These are phyloP conservation scores for Talaromyces nanjingensis DNA, from an alignment of 495 filamentous ascomycete species.

Conservation along the genomic window DNA sequence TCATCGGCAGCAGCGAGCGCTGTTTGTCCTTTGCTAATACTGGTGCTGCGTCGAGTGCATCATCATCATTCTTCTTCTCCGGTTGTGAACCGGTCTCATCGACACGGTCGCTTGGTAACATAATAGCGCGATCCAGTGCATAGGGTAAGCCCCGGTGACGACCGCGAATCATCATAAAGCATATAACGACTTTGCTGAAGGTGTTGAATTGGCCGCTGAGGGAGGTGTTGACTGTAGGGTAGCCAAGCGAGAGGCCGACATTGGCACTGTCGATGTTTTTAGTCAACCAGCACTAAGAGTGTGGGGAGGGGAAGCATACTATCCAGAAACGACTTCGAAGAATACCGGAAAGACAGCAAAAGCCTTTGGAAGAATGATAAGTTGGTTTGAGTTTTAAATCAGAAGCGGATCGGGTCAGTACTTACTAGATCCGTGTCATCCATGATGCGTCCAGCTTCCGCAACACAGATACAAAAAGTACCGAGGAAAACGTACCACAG, in stretches of 20 bases:
- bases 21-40: neutral
- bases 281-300: neutral
- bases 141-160: constrained; percentile 86
- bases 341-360: constrained; percentile 72
- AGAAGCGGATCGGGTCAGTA: constrained; percentile 10
- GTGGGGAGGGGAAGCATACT: constrained; percentile 21
- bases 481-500: constrained; percentile 61
- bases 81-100: constrained; percentile 49
- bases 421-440: constrained; percentile 33
- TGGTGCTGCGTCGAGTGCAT: too few species aligned
- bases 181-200: constrained; percentile 76
- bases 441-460: constrained; percentile 43
- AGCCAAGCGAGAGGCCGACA: constrained; percentile 80
- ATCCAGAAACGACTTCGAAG: constrained; percentile 82
- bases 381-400: too few species aligned
- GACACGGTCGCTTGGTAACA: constrained; percentile 60
- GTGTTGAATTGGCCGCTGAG: constrained; percentile 68
- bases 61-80: neutral
- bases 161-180: constrained; percentile 83
- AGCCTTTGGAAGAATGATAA: constrained; percentile 10
- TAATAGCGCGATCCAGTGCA: constrained; percentile 77
- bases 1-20: neutral
- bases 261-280: constrained; percentile 44
- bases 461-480: constrained; percentile 51
- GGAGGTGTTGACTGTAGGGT: constrained; percentile 59